phyloP scores from a whole-genome alignment of 345 rosid genomes.

The Clausena lansium region DNA sequence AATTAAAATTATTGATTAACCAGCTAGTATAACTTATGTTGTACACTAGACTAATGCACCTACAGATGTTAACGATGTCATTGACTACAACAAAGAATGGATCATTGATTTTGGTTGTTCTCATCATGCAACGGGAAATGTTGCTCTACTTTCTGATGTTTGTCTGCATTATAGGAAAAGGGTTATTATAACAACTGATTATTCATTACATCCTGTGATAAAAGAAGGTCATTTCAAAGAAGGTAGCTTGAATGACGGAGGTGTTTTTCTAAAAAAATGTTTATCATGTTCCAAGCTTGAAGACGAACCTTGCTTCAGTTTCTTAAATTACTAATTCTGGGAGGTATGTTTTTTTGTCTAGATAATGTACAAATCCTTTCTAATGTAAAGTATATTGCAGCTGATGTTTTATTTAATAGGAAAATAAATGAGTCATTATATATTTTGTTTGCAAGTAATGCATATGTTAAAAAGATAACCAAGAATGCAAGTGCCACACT shows the following conservation, averaged over 20 bases:
- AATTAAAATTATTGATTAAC: background rate
- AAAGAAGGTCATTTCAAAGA: background rate
- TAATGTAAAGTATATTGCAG: no score
- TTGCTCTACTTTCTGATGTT: background rate
- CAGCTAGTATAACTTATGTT: background rate
- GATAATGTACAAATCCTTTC: no score
- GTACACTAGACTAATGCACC: background rate
- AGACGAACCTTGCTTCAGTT: background rate
- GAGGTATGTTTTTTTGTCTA: background rate
- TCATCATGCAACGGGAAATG: background rate
- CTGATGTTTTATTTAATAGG: no score
- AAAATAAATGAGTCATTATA: no score
- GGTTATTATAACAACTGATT: background rate
- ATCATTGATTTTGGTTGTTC: background rate
- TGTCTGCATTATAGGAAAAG: background rate
- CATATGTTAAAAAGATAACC: no score
- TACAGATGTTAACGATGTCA: background rate
- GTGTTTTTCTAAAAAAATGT: background rate
- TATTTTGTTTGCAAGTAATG: no score
- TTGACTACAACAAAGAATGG: background rate
- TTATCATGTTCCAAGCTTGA: background rate
- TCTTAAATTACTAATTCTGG: background rate
- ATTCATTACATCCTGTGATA: background rate
- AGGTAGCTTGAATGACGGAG: background rate
- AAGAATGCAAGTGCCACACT: no score